Evolutionary conservation across 1,284 basidiomycete genomes (phyloP).

Genomic region (Uromyces viciae-fabae): DNA sequence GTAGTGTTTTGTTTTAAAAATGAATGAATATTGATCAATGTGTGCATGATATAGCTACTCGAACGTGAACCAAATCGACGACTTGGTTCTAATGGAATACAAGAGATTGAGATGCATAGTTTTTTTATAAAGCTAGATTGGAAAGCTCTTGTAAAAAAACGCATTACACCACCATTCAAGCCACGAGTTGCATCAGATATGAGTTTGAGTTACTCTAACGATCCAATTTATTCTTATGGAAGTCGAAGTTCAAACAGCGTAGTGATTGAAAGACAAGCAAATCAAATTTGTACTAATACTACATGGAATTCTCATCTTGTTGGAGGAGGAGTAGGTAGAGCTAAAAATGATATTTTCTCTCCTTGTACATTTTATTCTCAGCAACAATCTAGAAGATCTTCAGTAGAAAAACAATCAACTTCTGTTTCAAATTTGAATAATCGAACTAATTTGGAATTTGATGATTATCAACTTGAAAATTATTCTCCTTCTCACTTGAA

Average conservation of each 20-base stretch:
- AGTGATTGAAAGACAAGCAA: too few species aligned
- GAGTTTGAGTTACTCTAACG: neutral
- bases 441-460: too few species aligned
- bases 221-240: conserved; percentile 12
- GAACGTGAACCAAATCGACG: conserved; percentile 97
- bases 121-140: conserved; percentile 94
- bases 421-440: neutral
- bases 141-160: conserved; percentile 77
- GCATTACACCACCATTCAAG: conserved; percentile 96
- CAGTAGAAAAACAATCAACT: conserved; percentile 17
- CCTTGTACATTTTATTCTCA: neutral
- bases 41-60: conserved; percentile 62
- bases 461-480: too few species aligned
- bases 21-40: too few species aligned
- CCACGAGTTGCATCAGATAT: conserved; percentile 94
- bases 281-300: neutral
- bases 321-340: too few species aligned
- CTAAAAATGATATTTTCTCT: too few species aligned
- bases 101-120: conserved; percentile 89
- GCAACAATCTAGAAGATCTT: conserved; percentile 20
- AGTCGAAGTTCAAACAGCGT: neutral
- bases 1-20: too few species aligned
- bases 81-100: conserved; percentile 81
- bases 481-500: too few species aligned
- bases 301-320: neutral